phyloP scores from a whole-genome alignment of 2,329 filamentous ascomycete species.

The Colletotrichum horii region DNA sequence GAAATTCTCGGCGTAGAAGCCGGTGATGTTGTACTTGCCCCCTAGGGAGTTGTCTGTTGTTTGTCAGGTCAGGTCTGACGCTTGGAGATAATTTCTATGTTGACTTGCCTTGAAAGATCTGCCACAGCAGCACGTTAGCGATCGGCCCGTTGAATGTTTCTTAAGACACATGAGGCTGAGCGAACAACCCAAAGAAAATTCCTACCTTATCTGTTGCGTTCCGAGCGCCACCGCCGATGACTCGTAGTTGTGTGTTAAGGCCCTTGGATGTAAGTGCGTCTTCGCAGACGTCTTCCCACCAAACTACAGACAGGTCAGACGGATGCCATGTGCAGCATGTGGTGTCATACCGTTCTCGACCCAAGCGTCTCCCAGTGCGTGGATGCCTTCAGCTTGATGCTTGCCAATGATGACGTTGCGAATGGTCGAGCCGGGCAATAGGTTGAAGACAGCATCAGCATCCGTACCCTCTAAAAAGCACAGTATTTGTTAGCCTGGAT shows the following conservation, averaged over 20 bases:
- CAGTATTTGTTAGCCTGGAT: not conserved
- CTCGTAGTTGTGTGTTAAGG: slow-evolving; percentile 31
- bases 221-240: slow-evolving; percentile 31
- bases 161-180: not conserved
- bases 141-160: no score
- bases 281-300: slow-evolving; percentile 35
- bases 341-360: slow-evolving; percentile 30
- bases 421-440: slow-evolving; percentile 39
- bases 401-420: slow-evolving; percentile 44
- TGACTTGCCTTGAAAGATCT: slow-evolving; percentile 30
- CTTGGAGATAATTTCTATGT: not conserved
- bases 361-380: slow-evolving; percentile 33
- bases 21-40: slow-evolving; percentile 35
- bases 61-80: not conserved
- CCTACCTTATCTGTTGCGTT: slow-evolving; percentile 33
- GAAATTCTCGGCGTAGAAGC: slow-evolving; percentile 32
- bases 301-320: slow-evolving; percentile 21
- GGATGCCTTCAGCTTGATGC: slow-evolving; percentile 37
- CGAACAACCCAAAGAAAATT: not conserved
- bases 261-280: slow-evolving; percentile 33
- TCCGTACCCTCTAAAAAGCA: slow-evolving; percentile 39
- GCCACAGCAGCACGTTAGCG: not conserved
- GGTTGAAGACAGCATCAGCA: slow-evolving; percentile 43
- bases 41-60: slow-evolving; percentile 29
- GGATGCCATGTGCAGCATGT: rapidly evolving